A percentile compares a stretch with the other conserved stretches of the same genome.
phyloP scores from a whole-genome alignment of 352 stramenopile species.

The Phytopythium helicoides region DNA sequence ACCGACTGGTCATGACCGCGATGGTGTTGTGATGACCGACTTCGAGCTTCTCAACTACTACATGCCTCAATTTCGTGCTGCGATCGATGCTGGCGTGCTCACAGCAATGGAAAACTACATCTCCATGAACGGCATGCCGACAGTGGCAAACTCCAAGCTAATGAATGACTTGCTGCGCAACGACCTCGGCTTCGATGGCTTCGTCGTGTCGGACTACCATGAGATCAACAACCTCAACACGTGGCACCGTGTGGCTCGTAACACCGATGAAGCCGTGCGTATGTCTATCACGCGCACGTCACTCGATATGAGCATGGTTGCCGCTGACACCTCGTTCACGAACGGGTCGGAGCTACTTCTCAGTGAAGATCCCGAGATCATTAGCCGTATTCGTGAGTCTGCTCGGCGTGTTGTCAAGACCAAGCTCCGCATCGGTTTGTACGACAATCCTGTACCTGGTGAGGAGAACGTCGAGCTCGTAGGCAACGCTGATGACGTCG shows the following conservation, averaged over 20 bases:
- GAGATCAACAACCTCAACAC: constrained; percentile 87
- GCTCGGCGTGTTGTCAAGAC: constrained; percentile 55
- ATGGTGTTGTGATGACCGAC: constrained; percentile 59
- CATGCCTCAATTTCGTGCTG: constrained; percentile 68
- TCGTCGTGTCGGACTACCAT: constrained; percentile 88
- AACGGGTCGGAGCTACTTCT: constrained; percentile 42
- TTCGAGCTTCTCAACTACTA: constrained; percentile 82
- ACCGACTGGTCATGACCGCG: constrained; percentile 68
- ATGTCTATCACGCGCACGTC: constrained; percentile 66
- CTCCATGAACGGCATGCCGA: constrained; percentile 86
- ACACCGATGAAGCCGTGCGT: constrained; percentile 41
- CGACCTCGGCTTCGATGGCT: constrained; percentile 74
- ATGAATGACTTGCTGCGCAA: constrained; percentile 69
- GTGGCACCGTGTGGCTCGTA: constrained; percentile 43
- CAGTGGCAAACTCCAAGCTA: constrained; percentile 75
- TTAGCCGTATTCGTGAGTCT: constrained; percentile 45
- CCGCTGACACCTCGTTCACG: constrained; percentile 38
- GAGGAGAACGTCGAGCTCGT: constrained; percentile 31
- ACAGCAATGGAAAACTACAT: constrained; percentile 93
- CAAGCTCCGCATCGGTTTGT: constrained; percentile 64
- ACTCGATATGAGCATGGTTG: constrained; percentile 91
- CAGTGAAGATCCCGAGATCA: constrained; percentile 20
- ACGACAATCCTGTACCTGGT: constrained; percentile 52
- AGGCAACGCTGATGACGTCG: constrained; percentile 40
- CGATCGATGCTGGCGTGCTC: constrained; percentile 64